Conservation (phyloP, 2,329 filamentous ascomycete genomes). For the Sodiomyces alkalinus region DNA sequence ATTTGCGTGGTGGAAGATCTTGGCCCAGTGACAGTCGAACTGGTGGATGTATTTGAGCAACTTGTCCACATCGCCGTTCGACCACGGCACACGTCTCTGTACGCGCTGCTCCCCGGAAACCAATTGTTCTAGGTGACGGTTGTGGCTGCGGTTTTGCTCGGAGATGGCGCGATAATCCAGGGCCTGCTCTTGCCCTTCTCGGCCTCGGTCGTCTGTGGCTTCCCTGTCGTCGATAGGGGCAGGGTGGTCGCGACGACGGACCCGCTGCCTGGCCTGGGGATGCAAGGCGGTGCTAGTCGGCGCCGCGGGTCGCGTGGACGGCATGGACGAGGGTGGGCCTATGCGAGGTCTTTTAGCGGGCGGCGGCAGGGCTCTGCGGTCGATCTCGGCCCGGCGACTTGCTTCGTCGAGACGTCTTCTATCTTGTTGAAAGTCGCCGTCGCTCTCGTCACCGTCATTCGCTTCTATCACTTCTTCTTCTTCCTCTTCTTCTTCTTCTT, state of each 20-base stretch:
- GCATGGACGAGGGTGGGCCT: neutral
- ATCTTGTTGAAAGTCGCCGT: constrained; percentile 11
- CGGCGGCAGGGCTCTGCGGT: constrained; percentile 9
- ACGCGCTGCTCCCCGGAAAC: constrained; percentile 16
- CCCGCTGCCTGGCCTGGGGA: no score
- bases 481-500: constrained; percentile 7
- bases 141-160: constrained; percentile 11
- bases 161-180: constrained; percentile 9
- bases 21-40: constrained; percentile 22
- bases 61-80: constrained; percentile 20
- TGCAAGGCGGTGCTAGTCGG: constrained; percentile 4
- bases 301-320: constrained; percentile 1
- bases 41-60: constrained; percentile 27
- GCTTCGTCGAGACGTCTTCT: constrained; percentile 5
- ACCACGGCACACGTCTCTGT: constrained; percentile 23
- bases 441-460: no score
- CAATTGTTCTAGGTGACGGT: no score
- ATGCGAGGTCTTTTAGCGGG: constrained; percentile 3
- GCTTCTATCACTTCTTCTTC: constrained; percentile 7
- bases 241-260: no score
- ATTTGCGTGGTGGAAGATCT: constrained; percentile 16
- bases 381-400: constrained; percentile 12
- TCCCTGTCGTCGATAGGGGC: no score
- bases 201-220: no score
- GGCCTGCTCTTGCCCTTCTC: no score